A percentile compares a stretch with the other conserved stretches of the same genome.
Evolutionary conservation across 768 basidiomycete species (phyloP).

Genomic region (Kwoniella newhampshirensis): DNA sequence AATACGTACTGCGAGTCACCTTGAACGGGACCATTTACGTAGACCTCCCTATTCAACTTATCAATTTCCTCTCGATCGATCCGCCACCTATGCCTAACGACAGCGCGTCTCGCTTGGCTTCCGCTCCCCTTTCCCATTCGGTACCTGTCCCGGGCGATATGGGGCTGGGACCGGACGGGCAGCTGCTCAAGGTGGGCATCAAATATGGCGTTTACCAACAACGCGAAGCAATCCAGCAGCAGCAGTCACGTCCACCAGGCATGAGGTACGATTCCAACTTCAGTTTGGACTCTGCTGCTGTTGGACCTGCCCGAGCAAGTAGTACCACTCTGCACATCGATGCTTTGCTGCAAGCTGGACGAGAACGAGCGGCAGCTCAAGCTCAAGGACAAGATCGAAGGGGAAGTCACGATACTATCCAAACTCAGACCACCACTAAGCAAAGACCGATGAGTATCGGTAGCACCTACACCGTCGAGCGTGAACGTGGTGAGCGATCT

Average conservation of each 20-base stretch:
- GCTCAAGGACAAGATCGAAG: slow-evolving; percentile 10
- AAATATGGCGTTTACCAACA: slow-evolving; percentile 17
- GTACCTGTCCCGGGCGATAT: background rate
- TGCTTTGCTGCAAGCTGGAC: slow-evolving; percentile 31
- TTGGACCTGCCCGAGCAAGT: slow-evolving; percentile 33
- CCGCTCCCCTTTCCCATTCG: background rate
- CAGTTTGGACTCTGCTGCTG: slow-evolving; percentile 6
- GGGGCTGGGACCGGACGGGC: background rate
- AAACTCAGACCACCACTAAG: background rate
- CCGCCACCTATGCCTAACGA: slow-evolving; percentile 61
- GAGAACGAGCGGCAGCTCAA: slow-evolving; percentile 31
- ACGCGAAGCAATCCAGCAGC: background rate
- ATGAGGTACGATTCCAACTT: slow-evolving; percentile 10
- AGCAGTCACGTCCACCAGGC: background rate
- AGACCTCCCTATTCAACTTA: slow-evolving; percentile 69
- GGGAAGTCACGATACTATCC: background rate
- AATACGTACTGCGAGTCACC: slow-evolving; percentile 68
- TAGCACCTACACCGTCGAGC: slow-evolving; percentile 29
- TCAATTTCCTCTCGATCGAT: slow-evolving; percentile 84
- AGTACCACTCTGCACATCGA: slow-evolving; percentile 44
- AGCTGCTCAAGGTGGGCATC: slow-evolving; percentile 14
- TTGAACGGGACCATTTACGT: slow-evolving; percentile 67
- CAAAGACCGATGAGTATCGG: slow-evolving; percentile 31
- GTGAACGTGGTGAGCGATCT: background rate
- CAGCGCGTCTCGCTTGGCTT: slow-evolving; percentile 12